Evolutionary conservation across 2,329 filamentous ascomycete species (phyloP), one percentile per base, ranked within the genome.

Genomic region (Dactylellina sp.): DNA sequence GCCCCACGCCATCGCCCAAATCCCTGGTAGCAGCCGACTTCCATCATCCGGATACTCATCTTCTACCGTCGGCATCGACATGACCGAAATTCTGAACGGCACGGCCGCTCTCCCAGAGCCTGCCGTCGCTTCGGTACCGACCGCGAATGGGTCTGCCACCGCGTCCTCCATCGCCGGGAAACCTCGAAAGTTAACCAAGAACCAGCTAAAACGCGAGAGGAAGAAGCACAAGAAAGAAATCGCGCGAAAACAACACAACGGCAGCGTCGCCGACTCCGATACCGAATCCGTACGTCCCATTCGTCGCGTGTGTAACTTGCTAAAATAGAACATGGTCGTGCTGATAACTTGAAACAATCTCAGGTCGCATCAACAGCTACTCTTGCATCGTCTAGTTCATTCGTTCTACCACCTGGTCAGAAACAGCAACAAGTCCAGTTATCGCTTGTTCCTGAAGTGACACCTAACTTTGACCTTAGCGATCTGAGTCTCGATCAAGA

Each of bases 151-250:
- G 28, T 56, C 70, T 20, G 37, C 22, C 18, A 53, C 64, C 37
- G 56, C 70, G 70, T 74, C 70, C 18, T 61, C 70, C 18, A 37
- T 55, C 16, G 66, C 53, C 4, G 61, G 60, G 14, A 75, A 75
- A 49, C 62, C 71, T 68, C 71, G 71, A 49, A 96, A 94, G 84
- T 89, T 90, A 84, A 93, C 90, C 81, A 98, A 97, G 85, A 97
- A 97, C 83, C 92, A 96, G 83, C 89, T 93, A 84, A 88, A 93
- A 81, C 89, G 94, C 81, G 91, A 92, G 53, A 93, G 94, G 85
- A 97, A 95, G 87, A 97, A 97, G 89, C 91, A 92, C 79, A 88
- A 92, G 80, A 96, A 96, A 84, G 89, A 89, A 79, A 82, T 87
- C 77, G 83, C 86, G 81, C 83, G 88, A 78, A 87, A 87, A 62